A percentile compares a stretch with the other conserved stretches of the same genome.
phyloP scores from a whole-genome alignment of 306 rosid genomes.

The Ormosia semicastrata region DNA sequence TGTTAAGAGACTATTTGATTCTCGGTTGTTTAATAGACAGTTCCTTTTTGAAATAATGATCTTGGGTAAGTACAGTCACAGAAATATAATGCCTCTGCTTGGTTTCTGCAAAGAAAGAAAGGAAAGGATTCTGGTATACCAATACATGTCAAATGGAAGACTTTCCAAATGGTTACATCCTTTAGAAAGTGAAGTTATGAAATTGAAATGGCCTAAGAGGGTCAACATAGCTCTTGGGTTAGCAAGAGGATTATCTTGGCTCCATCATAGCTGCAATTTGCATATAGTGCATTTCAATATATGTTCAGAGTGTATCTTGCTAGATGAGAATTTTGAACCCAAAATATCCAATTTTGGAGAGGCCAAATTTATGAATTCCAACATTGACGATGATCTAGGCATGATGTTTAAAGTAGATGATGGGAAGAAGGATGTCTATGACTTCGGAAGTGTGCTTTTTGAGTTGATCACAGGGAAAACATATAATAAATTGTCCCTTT shows the following conservation, averaged over 20 bases:
- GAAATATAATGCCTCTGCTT: conserved; percentile 26
- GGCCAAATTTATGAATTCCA: not conserved
- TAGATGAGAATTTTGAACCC: conserved; percentile 39
- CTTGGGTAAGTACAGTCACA: conserved; percentile 24
- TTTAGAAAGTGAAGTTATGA: not conserved
- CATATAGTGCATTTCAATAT: conserved; percentile 21
- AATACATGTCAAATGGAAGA: conserved; percentile 33
- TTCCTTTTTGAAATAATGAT: conserved; percentile 26
- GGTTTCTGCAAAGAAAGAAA: conserved; percentile 27
- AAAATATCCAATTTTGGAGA: conserved; percentile 39
- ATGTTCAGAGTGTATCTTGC: conserved; percentile 22
- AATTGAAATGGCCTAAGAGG: conserved; percentile 19
- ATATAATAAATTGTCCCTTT: not conserved
- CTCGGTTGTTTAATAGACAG: not conserved
- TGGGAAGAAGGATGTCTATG: conserved; percentile 42
- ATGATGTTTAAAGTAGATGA: not conserved
- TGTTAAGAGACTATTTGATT: conserved; percentile 28
- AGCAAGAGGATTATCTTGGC: conserved; percentile 42
- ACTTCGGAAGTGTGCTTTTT: conserved; percentile 42
- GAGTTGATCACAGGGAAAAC: conserved; percentile 33
- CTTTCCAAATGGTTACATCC: conserved; percentile 42
- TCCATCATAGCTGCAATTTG: conserved; percentile 26
- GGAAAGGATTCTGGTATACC: conserved; percentile 25
- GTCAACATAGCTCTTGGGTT: conserved; percentile 38
- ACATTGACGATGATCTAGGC: not conserved